Base-by-base conservation (phyloP, 2,329 filamentous ascomycete genomes). In the Onygena corvina region DNA sequence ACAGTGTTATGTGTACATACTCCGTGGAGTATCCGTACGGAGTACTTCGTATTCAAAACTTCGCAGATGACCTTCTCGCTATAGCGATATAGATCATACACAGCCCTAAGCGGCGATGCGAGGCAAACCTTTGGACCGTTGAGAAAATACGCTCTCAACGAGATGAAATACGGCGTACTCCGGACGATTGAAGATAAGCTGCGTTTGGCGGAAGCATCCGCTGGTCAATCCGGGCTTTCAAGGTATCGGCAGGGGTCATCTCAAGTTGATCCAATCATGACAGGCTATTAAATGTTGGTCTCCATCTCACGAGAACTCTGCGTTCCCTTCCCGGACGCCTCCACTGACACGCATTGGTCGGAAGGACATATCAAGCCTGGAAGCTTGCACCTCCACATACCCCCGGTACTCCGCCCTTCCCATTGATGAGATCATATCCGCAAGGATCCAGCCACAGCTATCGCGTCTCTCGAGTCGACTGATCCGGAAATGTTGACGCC, bases 131-230 rank as follows among this genome's bases (percentile, higher is more conserved):
- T n/a, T n/a, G n/a, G n/a, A n/a, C n/a, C n/a, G n/a, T n/a, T n/a
- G n/a, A n/a, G n/a, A 21, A 38, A 25, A 42, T 11, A 5, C 11
- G 8, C 38, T 42, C 36, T 20, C 16, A 21, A 11, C 16, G 9
- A 20, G 21, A 27, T 27, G 12, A n/a, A 27, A 11, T 11, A 27
- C 12, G 36, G 21, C 25, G 5, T 29, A 29, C 27, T 29, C n/a
- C 25, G 23, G 27, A 42, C n/a, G 21, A 42, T 25, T 12, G 36
- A 7, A 8, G 36, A 42, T 42, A n/a, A 14, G 21, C 25, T 42
- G 38, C 21, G 38, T 23, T 42, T 23, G 38, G 38, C 38, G 38
- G 38, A 42, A 42, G 38, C 38, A n/a, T 42, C 27, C 38, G 38
- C 23, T 8, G 38, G 38, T 42, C 23, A 27, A 42, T 16, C 23